Conservation (phyloP, 495 filamentous ascomycete species). For the Cetradonia linearis region DNA sequence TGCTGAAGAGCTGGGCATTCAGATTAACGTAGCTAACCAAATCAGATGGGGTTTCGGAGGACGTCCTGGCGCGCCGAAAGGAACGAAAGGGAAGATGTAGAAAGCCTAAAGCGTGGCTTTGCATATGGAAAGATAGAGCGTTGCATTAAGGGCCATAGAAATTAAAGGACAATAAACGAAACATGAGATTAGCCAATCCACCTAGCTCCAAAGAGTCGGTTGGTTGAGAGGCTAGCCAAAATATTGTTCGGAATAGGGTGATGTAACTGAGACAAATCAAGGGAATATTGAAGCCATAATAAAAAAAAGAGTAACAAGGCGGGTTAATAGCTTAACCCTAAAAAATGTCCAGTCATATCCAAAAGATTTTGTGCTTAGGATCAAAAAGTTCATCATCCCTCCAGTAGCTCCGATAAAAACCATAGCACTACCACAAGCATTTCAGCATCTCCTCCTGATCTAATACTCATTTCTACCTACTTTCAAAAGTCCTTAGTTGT, state of each 20-base stretch:
- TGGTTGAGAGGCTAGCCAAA: too few relatives aligned
- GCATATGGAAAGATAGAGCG: neutral
- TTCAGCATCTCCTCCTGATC: neutral
- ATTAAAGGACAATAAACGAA: neutral
- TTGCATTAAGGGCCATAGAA: neutral
- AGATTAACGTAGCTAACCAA: conserved; percentile 56
- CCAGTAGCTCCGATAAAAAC: neutral
- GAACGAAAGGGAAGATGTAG: conserved; percentile 24
- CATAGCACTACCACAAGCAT: neutral
- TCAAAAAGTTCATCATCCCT: conserved; percentile 7
- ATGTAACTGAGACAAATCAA: neutral
- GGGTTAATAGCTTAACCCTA: neutral
- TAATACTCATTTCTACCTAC: neutral
- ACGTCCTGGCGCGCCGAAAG: conserved; percentile 26
- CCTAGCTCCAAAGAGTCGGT: too few relatives aligned
- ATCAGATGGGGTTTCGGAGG: conserved; percentile 48
- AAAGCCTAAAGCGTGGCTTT: neutral
- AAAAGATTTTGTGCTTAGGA: neutral
- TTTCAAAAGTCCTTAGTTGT: neutral
- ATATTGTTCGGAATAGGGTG: too few relatives aligned
- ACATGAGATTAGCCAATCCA: neutral
- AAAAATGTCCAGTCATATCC: neutral
- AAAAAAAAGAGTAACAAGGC: neutral
- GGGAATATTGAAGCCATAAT: neutral
- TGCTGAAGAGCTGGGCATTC: conserved; percentile 55